Evolutionary conservation across 2,329 filamentous ascomycete species (phyloP), one percentile per base, ranked within the genome.

Genomic region (Fusarium sp.): DNA sequence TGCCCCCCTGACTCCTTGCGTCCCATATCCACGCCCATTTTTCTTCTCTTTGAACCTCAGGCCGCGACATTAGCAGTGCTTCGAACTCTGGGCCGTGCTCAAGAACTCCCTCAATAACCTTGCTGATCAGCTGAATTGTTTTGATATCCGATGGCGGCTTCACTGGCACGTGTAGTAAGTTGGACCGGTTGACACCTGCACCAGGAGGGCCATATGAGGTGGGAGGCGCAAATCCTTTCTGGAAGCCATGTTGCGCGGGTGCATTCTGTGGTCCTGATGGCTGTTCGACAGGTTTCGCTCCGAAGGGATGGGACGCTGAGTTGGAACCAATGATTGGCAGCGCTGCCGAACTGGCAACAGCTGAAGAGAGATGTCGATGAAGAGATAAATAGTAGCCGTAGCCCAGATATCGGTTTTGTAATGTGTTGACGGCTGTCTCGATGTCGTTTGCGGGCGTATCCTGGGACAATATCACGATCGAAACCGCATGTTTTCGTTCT

Each of bases 1-100:
- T 87, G 16, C 91, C 95, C 28, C 89, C 94, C 66, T 86, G 84
- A 74, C 90, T 94, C 69, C 90, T 87, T 20, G 94, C 87, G 77
- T 98, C 91, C 90, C 93, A 99, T 7, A 99, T 84, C 92, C 94
- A 99, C 0, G 94, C 92, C 89, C 95, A 98, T 70, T 91, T 94
- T 77, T 97, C 92, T 62, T 97, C 92, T 40, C 85, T 86, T 76
- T 97, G 93, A 2, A 98, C 91, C 56, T 94, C 89, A 0, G 92
- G 88, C 18, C 92, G 86, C 50, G 90, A 91, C 96, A 98, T 98
- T 8, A 99, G 85, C 3, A 97, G 83, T 7, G 94, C 94, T 79
- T 99, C 96, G 64, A 97, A 97, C 74, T 96, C 93, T 0, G 92
- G 89, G 0, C 94, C 94, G 71, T 96, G 89, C 23, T 89, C 88